Percentiles rank a stretch among this genome's conserved stretches.
phyloP scores from a whole-genome alignment of 352 stramenopile genomes.

The Phytophthora colocasiae region DNA sequence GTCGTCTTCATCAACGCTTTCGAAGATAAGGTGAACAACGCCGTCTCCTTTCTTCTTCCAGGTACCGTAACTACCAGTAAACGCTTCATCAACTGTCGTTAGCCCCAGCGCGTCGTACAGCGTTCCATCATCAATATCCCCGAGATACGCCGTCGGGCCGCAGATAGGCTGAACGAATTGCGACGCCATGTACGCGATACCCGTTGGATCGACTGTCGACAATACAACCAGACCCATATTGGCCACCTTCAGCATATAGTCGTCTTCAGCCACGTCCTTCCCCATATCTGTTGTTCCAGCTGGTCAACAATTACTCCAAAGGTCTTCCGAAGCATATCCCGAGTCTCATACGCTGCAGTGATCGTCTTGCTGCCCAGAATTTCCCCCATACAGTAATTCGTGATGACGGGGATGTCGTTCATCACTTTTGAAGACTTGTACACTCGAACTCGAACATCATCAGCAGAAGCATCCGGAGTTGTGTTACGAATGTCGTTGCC shows the following conservation, averaged over 20 bases:
- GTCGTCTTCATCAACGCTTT: conserved; percentile 29
- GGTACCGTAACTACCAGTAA: conserved; percentile 33
- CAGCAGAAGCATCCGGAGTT: conserved; percentile 10
- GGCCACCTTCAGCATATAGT: conserved; percentile 44
- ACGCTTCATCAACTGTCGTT: conserved; percentile 33
- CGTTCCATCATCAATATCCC: conserved; percentile 42
- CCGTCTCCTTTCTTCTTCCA: conserved; percentile 40
- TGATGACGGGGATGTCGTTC: conserved; percentile 27
- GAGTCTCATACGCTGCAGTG: conserved; percentile 19
- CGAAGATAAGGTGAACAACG: conserved; percentile 28
- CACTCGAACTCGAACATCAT: conserved; percentile 25
- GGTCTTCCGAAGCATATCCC: conserved; percentile 29
- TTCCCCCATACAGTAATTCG: conserved; percentile 31
- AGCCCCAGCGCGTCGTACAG: conserved; percentile 25
- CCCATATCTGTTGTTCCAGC: conserved; percentile 21
- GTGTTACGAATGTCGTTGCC: conserved; percentile 27
- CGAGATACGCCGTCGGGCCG: conserved; percentile 33
- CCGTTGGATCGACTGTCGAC: conserved; percentile 43
- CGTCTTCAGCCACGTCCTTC: conserved; percentile 26
- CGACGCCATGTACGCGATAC: conserved; percentile 42
- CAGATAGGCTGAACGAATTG: conserved; percentile 51
- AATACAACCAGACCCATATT: conserved; percentile 42
- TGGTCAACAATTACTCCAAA: conserved; percentile 30
- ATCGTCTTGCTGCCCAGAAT: conserved; percentile 18
- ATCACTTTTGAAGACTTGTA: conserved; percentile 30